These are phyloP conservation scores for Saturnispora sanitii DNA, from an alignment of 805 yeast species.

Conservation along the genomic window DNA sequence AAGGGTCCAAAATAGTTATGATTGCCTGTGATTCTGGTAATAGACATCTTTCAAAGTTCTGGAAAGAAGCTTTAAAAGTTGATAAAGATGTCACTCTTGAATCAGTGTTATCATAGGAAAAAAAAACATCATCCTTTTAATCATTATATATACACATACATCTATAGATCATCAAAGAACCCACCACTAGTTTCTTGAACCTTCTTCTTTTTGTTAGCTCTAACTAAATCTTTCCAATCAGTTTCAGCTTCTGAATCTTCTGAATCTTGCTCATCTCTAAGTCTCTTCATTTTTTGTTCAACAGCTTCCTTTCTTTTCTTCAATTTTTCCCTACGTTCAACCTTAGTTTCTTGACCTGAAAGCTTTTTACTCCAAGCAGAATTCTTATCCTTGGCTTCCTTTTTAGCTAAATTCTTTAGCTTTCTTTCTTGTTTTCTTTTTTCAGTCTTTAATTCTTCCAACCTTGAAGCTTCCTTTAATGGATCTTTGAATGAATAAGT, in stretches of 20 bases:
- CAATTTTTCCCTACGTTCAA: constrained; percentile 57
- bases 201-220: constrained; percentile 53
- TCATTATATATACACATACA: background rate
- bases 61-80: constrained; percentile 56
- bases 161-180: constrained; percentile 48
- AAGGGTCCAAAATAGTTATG: constrained; percentile 67
- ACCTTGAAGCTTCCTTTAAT: constrained; percentile 52
- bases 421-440: constrained; percentile 27
- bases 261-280: constrained; percentile 30
- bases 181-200: constrained; percentile 42
- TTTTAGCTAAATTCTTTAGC: constrained; percentile 33
- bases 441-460: constrained; percentile 45
- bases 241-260: constrained; percentile 36
- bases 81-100: constrained; percentile 30
- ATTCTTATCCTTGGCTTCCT: constrained; percentile 41
- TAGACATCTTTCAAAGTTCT: constrained; percentile 84
- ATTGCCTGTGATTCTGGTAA: constrained; percentile 90
- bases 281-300: constrained; percentile 41
- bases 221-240: constrained; percentile 86
- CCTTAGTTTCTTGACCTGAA: constrained; percentile 51
- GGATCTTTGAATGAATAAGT: constrained; percentile 53
- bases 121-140: background rate
- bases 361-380: constrained; percentile 74
- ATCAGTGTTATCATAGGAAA: constrained; percentile 27
- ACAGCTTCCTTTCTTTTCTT: constrained; percentile 58